A percentile compares a stretch with the other conserved stretches of the same genome.
phyloP scores from a whole-genome alignment of 2,329 filamentous ascomycete species.

The Epichloe coenophiala region DNA sequence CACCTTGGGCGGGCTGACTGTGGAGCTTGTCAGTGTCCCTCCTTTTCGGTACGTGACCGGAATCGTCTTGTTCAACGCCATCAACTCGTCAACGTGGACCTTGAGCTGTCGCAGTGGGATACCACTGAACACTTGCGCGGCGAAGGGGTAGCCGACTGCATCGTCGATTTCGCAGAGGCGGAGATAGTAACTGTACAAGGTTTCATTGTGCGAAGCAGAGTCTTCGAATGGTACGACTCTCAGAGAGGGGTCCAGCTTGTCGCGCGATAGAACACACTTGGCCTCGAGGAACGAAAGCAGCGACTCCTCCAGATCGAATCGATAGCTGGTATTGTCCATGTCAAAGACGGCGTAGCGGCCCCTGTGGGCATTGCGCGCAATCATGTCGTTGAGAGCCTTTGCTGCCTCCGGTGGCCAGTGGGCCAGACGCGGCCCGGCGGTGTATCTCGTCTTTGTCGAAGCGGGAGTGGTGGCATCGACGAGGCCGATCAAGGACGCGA shows the following conservation, averaged over 20 bases:
- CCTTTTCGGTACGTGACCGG: constrained; percentile 22
- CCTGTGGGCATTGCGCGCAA: constrained; percentile 22
- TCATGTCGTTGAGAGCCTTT: constrained; percentile 22
- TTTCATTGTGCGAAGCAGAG: constrained; percentile 22
- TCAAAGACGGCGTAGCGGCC: constrained; percentile 27
- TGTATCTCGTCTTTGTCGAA: background rate
- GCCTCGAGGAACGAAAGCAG: constrained; percentile 29
- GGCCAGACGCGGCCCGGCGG: background rate
- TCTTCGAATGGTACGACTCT: constrained; percentile 30
- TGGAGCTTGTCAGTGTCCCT: constrained; percentile 15
- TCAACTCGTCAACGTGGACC: constrained; percentile 32
- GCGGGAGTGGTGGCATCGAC: background rate
- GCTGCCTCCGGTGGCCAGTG: constrained; percentile 26
- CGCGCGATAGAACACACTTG: constrained; percentile 26
- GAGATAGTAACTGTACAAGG: constrained; percentile 31
- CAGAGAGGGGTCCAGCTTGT: constrained; percentile 25
- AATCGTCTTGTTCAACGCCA: constrained; percentile 26
- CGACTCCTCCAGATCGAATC: constrained; percentile 29
- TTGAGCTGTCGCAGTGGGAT: constrained; percentile 30
- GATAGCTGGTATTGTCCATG: constrained; percentile 32
- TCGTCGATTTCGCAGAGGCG: constrained; percentile 29
- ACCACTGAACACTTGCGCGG: constrained; percentile 27
- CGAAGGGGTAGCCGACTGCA: constrained; percentile 29
- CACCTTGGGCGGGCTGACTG: constrained; percentile 21
- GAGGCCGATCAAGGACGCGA: background rate